Evolutionary conservation across 2,329 filamentous ascomycete genomes (phyloP), one percentile per base, ranked within the genome.

Genomic region (Ophiognomonia clavigignenti-juglandacearum): DNA sequence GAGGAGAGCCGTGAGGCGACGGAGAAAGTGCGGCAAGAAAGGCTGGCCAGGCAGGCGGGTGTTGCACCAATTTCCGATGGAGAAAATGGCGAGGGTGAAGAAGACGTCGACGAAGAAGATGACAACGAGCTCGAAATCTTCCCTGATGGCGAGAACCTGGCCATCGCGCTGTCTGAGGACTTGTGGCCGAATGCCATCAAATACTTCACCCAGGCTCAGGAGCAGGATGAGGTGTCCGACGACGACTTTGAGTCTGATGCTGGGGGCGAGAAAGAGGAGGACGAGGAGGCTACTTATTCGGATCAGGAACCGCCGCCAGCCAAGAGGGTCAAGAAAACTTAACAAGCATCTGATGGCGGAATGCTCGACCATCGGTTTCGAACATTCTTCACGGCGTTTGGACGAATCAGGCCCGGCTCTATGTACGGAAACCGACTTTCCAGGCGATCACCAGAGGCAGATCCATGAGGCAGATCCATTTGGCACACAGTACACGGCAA

Each of bases 131-230:
- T 85, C 39, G 92, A 96, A 67, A 85, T 95, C 57, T 96, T 93
- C 74, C 85, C 87, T n/a, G 82, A 82, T 36, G 92, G 88, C 19
- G 89, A 95, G 56, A 86, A 91, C 52, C 67, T 97, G 39, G 91
- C 90, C 32, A 77, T 89, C 53, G 76, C 82, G 51, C 74, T 97
- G 56, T 82, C 86, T 8, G 91, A 97, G 62, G 92, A 97, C 57
- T 71, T 97, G 43, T 96, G 86, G 84, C 87, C 88, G 39, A 82
- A 83, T 53, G 92, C 91, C 48, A 84, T 95, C 65, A 88, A 87
- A 66, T 95, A 93, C 71, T 97, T 93, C 71, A 86, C 78, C 44
- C 78, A 87, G 69, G 86, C 88, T 38, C 82, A 85, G 62, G 85
- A 89, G 58, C 71, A 79, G 47, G 82, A 83, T 42, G 77, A 78